These are phyloP conservation scores for Oryza longistaminata DNA, from an alignment of 176 grass and related monocot genomes.

Conservation along the genomic window DNA sequence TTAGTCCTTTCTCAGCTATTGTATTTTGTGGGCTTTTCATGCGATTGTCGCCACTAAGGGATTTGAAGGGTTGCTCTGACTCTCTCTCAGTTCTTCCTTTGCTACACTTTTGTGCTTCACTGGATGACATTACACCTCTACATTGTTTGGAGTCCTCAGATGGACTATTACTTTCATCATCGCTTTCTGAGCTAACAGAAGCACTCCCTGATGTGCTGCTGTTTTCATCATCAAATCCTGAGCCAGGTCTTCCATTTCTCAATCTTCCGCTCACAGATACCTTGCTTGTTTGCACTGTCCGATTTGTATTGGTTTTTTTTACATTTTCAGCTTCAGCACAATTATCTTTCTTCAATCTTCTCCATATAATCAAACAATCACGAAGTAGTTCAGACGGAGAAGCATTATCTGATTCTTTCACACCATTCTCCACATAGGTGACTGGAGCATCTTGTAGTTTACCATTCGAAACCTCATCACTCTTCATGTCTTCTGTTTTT, in stretches of 20 bases:
- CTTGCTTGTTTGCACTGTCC: not conserved
- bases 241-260: constrained; percentile 1
- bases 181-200: constrained; percentile 28
- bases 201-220: not conserved
- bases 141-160: not conserved
- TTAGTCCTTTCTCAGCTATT: constrained; percentile 25
- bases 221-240: constrained; percentile 34
- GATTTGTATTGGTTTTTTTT: not conserved
- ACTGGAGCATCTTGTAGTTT: not conserved
- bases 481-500: not conserved
- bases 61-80: constrained; percentile 2
- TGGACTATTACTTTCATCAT: constrained; percentile 21
- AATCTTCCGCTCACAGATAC: not conserved
- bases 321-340: constrained; percentile 26
- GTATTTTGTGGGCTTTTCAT: not conserved
- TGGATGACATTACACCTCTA: not conserved
- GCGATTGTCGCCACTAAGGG: not conserved
- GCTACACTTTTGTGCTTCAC: constrained; percentile 3
- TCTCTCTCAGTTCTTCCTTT: constrained; percentile 25
- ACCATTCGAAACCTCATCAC: not conserved
- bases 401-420: constrained; percentile 23
- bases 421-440: not conserved
- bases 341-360: constrained; percentile 27
- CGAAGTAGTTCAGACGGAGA: constrained; percentile 29
- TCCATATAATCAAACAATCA: constrained; percentile 40